phyloP scores from a whole-genome alignment of 176 grass and related monocot genomes.

The Ensete glaucum region DNA sequence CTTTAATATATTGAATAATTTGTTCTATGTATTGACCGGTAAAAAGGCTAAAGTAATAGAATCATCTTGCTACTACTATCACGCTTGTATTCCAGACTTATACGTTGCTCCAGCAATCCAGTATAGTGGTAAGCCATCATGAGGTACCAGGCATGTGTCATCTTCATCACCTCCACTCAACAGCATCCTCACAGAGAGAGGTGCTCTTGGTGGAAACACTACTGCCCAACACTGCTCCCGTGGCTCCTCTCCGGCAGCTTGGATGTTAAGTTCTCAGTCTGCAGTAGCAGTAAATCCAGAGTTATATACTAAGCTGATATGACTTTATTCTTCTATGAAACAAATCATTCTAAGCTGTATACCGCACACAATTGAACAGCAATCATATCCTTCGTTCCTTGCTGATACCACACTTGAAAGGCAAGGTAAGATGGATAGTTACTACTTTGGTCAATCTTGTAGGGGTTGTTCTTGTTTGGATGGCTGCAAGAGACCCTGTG shows the following conservation, averaged over 20 bases:
- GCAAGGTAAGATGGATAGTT: constrained; percentile 47
- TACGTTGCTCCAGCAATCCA: constrained; percentile 42
- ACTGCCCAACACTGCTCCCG: constrained; percentile 54
- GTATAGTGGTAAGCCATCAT: constrained; percentile 48
- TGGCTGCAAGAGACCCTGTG: constrained; percentile 51
- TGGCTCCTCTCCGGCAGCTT: constrained; percentile 52
- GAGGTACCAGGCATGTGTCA: constrained; percentile 34
- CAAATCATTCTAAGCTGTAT: not conserved
- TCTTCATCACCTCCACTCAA: constrained; percentile 28
- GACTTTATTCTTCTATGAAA: not conserved
- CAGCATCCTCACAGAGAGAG: constrained; percentile 55
- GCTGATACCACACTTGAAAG: constrained; percentile 56
- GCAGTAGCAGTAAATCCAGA: constrained; percentile 11
- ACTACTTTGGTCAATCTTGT: constrained; percentile 51
- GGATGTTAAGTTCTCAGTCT: constrained; percentile 53
- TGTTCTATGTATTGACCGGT: no score
- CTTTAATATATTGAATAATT: no score
- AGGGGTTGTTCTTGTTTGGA: constrained; percentile 44
- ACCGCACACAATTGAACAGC: constrained; percentile 55
- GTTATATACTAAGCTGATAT: not conserved
- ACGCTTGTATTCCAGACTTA: constrained; percentile 59
- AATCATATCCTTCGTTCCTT: constrained; percentile 51
- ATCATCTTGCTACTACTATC: not conserved
- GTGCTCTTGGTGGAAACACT: constrained; percentile 36
- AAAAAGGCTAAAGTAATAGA: not conserved